Base-by-base conservation (phyloP, 805 yeast genomes). In the Peterozyma xylosa region DNA sequence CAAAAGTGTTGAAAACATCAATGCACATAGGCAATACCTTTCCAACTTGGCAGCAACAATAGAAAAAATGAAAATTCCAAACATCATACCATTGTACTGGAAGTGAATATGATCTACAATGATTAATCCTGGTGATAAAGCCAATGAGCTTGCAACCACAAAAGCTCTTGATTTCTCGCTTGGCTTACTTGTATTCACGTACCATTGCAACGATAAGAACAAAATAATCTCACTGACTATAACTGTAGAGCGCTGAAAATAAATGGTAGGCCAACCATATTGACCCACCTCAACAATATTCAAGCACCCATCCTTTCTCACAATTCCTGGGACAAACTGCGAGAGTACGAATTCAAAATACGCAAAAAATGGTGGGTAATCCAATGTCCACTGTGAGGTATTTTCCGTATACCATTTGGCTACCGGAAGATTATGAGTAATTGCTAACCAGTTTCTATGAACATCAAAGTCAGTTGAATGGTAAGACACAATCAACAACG, bases 331-430 rank as follows among this genome's bases (percentile, higher is more conserved):
- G 1, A 85, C 91, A 44, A 86, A 71, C 42, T 71, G 81, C 0
- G 95, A 71, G 39, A 93, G 59, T 2, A 72, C 16, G 86, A 89
- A 88, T 61, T 93, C 99, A 53, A 93, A 91, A 62, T 88, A 90
- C 0, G 99, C 99, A 63, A 93, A 93, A 55, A 89, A 86, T 0
- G 99, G 99, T 10, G 99, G 99, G 63, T 91, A 93, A 61, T 93
- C 99, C 35, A 93, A 66, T 0, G 98, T 93, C 97, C 98, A 93
- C 57, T 85, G 89, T 38, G 78, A 75, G 0, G 87, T 78, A 39
- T 70, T 62, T 50, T 93, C 96, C 36, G 71, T 59, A 58, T 93
- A 93, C 99, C 99, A 93, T 43, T 83, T 59, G 13, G 64, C 64
- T 14, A 90, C 40, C 0, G 97, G 97, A 15, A 90, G 63, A 5